A percentile compares a stretch with the other conserved stretches of the same genome.
Evolutionary conservation across 2,329 filamentous ascomycete species (phyloP).

Genomic region (Diaporthe destruens): DNA sequence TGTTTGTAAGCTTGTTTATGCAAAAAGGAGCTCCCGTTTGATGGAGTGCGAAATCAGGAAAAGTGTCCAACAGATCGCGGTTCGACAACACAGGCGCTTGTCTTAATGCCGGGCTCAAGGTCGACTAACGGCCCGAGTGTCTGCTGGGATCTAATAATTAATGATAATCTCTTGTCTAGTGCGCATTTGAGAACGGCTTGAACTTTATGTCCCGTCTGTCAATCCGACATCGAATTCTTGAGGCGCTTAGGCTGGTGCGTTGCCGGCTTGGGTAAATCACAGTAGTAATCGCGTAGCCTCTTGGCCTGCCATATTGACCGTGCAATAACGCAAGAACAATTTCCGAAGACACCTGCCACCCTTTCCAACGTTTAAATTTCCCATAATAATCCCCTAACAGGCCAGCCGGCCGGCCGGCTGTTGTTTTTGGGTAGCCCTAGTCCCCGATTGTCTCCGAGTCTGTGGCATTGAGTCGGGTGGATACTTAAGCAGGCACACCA

Average conservation of each 20-base stretch:
- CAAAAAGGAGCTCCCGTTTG: conserved; percentile 27
- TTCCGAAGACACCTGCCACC: neutral
- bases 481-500: conserved; percentile 9
- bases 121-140: conserved; percentile 1
- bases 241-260: neutral
- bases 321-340: neutral
- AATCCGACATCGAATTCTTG: neutral
- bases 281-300: neutral
- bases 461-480: conserved; percentile 23
- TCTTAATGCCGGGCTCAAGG: conserved; percentile 11
- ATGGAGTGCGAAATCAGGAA: conserved; percentile 9
- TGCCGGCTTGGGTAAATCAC: neutral
- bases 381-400: neutral
- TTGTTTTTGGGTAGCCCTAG: neutral
- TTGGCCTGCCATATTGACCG: neutral
- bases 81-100: conserved; percentile 1
- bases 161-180: conserved; percentile 39
- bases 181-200: neutral
- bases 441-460: neutral
- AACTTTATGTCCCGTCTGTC: neutral
- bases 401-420: neutral
- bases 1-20: conserved; percentile 20
- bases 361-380: neutral
- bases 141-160: conserved; percentile 41
- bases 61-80: conserved; percentile 14